Percentiles rank a stretch among this genome's conserved stretches.
Conservation (phyloP, 805 yeast species). For the Zygoascus bituminiphila region DNA sequence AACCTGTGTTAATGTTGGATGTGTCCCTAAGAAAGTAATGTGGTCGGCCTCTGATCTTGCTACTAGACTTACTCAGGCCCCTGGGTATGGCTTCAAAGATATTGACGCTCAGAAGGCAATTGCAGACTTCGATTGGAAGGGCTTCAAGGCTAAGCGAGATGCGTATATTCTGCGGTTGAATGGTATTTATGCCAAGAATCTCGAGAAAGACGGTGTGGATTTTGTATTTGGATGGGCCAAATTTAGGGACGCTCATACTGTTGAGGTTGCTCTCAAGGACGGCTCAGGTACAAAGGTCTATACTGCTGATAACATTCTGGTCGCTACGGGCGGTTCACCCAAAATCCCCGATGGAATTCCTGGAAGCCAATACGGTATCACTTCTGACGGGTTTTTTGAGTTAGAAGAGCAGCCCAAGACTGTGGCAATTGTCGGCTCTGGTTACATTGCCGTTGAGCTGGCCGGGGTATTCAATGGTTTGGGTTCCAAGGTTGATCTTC, state of each 20-base stretch:
- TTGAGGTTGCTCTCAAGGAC: constrained; percentile 68
- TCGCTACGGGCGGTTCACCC: constrained; percentile 93
- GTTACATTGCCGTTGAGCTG: constrained; percentile 92
- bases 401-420: constrained; percentile 77
- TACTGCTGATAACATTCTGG: constrained; percentile 73
- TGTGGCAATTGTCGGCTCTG: constrained; percentile 96
- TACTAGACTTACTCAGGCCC: constrained; percentile 60
- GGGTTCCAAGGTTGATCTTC: constrained; percentile 76
- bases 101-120: constrained; percentile 42
- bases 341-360: constrained; percentile 58
- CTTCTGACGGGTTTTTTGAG: constrained; percentile 86
- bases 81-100: constrained; percentile 69
- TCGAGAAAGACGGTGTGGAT: constrained; percentile 84
- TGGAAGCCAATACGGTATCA: constrained; percentile 77
- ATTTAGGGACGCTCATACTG: constrained; percentile 54
- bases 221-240: constrained; percentile 79
- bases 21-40: constrained; percentile 98
- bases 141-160: constrained; percentile 80
- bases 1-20: constrained; percentile 98
- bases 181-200: constrained; percentile 86
- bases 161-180: constrained; percentile 82
- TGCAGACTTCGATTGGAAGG: constrained; percentile 71
- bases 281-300: constrained; percentile 43
- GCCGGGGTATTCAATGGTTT: constrained; percentile 90
- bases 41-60: constrained; percentile 96